Conservation (phyloP, 176 grass and related monocot genomes). For the Thinopyrum elongatum region DNA sequence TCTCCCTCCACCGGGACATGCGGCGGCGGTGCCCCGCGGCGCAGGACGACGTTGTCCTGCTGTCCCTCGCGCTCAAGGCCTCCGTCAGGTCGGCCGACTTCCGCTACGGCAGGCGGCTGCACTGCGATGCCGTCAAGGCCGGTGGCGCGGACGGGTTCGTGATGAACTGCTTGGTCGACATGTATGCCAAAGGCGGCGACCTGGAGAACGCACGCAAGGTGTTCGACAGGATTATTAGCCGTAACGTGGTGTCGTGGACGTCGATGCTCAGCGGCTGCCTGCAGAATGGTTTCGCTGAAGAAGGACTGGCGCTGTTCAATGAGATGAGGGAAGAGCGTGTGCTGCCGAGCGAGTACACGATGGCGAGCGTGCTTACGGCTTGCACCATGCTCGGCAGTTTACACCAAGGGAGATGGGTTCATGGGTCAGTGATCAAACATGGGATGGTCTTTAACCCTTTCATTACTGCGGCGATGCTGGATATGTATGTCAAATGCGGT, state of each 20-base stretch:
- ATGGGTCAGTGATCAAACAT: conserved; percentile 48
- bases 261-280: conserved; percentile 47
- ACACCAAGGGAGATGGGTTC: conserved; percentile 70
- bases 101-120: conserved; percentile 44
- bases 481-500: conserved; percentile 73
- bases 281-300: conserved; percentile 37
- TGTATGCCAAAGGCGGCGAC: conserved; percentile 52
- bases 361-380: conserved; percentile 37
- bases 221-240: conserved; percentile 34
- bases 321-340: conserved; percentile 29
- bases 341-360: conserved; percentile 34
- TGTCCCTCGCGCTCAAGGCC: conserved; percentile 61
- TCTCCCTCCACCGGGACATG: conserved; percentile 32
- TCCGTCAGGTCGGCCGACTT: conserved; percentile 39
- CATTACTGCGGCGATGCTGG: conserved; percentile 39
- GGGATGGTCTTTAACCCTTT: conserved; percentile 42
- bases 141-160: conserved; percentile 49
- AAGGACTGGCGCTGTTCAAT: conserved; percentile 53
- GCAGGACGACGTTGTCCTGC: conserved; percentile 39
- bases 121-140: conserved; percentile 38
- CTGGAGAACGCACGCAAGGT: conserved; percentile 33
- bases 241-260: conserved; percentile 70
- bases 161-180: conserved; percentile 50
- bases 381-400: conserved; percentile 34
- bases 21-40: conserved; percentile 19